A percentile compares a stretch with the other conserved stretches of the same genome.
Conservation (phyloP, 179 eudicot species). For the Gypsophila paniculata region DNA sequence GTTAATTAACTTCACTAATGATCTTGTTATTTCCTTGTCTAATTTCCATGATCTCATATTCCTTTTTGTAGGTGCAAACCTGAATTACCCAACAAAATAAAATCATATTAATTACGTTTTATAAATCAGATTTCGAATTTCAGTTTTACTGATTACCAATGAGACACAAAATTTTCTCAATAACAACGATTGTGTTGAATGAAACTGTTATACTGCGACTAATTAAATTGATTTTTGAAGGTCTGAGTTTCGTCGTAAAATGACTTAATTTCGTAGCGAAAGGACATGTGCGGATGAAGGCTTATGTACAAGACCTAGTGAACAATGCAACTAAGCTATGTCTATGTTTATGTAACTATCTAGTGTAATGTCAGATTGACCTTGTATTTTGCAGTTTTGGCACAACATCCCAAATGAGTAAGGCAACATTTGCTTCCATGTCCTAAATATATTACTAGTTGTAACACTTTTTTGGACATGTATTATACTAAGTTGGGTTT, state of each 20-base stretch:
- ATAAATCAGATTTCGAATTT: no score
- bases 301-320: no score
- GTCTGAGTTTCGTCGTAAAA: no score
- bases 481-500: not conserved
- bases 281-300: no score
- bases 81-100: constrained; percentile 12
- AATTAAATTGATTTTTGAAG: no score
- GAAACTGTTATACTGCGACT: no score
- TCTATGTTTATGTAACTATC: not conserved
- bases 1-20: constrained; percentile 51
- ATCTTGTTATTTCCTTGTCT: constrained; percentile 63
- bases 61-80: constrained; percentile 66
- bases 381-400: not conserved
- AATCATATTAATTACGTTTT: not conserved
- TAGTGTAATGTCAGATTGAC: not conserved
- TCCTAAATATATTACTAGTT: not conserved
- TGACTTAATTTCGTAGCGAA: no score
- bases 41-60: constrained; percentile 67
- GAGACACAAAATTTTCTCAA: no score
- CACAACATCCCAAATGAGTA: not conserved
- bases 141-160: no score
- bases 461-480: not conserved
- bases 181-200: no score
- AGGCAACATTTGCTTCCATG: not conserved
- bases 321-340: no score